These are phyloP conservation scores for Nothophoma quercina DNA, from an alignment of 2,329 filamentous ascomycete genomes.

Conservation along the genomic window DNA sequence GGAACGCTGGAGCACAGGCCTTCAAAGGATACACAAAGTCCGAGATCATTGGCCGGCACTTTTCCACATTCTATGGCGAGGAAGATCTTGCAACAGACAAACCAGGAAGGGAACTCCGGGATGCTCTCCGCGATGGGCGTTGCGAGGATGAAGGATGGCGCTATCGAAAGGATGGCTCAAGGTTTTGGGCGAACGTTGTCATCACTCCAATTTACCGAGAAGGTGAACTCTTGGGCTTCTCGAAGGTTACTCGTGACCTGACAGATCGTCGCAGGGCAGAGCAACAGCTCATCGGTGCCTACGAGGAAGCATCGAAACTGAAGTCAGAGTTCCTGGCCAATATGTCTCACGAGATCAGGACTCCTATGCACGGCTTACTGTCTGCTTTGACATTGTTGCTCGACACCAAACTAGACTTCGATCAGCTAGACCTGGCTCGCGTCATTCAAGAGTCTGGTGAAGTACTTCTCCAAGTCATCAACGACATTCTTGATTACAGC, in stretches of 20 bases:
- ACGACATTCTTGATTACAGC: conserved; percentile 72
- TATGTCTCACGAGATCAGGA: conserved; percentile 71
- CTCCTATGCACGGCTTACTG: conserved; percentile 69
- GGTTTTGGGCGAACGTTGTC: conserved; percentile 67
- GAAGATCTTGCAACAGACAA: conserved; percentile 61
- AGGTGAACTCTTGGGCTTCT: conserved; percentile 63
- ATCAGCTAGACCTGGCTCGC: conserved; percentile 64
- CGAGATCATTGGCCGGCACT: conserved; percentile 66
- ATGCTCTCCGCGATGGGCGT: conserved; percentile 63
- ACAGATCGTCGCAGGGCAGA: conserved; percentile 65
- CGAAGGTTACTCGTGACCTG: conserved; percentile 66
- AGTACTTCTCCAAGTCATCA: conserved; percentile 67
- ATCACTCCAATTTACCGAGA: conserved; percentile 64
- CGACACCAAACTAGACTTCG: conserved; percentile 60
- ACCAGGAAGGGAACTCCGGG: conserved; percentile 60
- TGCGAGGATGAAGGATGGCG: conserved; percentile 69
- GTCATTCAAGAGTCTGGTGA: conserved; percentile 68
- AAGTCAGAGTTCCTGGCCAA: conserved; percentile 70
- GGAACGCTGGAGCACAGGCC: conserved; percentile 64
- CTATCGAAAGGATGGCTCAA: conserved; percentile 64
- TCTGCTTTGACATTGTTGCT: conserved; percentile 65
- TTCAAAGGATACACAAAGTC: conserved; percentile 64
- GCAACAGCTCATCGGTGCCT: conserved; percentile 63
- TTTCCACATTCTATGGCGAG: conserved; percentile 63
- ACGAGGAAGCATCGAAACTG: conserved; percentile 68